phyloP scores from a whole-genome alignment of 352 stramenopile genomes.

The Globisporangium irregulare region DNA sequence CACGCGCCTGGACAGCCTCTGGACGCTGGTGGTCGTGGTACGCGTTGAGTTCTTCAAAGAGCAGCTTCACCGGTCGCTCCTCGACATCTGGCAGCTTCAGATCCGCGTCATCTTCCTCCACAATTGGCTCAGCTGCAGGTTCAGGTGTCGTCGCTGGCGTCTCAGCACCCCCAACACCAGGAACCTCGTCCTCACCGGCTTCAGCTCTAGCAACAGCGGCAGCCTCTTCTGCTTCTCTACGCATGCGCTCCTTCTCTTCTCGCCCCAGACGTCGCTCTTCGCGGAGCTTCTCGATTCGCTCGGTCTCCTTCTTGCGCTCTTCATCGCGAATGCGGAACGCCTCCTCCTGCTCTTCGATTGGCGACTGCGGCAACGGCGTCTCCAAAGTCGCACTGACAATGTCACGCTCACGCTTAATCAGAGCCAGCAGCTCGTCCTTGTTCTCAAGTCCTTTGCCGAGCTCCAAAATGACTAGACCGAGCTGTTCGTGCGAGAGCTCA shows the following conservation, averaged over 20 bases:
- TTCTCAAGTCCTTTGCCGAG: slow-evolving; percentile 34
- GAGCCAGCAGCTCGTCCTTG: slow-evolving; percentile 53
- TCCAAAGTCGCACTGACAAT: slow-evolving; percentile 8
- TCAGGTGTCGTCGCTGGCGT: not conserved
- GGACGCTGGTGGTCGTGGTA: slow-evolving; percentile 42
- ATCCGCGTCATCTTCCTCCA: slow-evolving; percentile 36
- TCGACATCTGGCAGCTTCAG: slow-evolving; percentile 49
- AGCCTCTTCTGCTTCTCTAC: slow-evolving; percentile 26
- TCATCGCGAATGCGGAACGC: slow-evolving; percentile 51
- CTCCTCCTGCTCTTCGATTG: slow-evolving; percentile 49
- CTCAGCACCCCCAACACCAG: slow-evolving; percentile 4
- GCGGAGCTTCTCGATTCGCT: slow-evolving; percentile 51
- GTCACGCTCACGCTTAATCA: slow-evolving; percentile 53
- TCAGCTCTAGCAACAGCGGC: slow-evolving; percentile 14
- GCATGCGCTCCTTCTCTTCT: slow-evolving; percentile 26
- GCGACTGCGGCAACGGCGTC: slow-evolving; percentile 33
- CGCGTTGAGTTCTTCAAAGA: slow-evolving; percentile 51
- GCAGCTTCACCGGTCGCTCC: slow-evolving; percentile 47
- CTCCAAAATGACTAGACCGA: slow-evolving; percentile 61
- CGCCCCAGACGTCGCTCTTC: slow-evolving; percentile 37
- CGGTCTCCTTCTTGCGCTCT: slow-evolving; percentile 43
- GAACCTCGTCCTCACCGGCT: slow-evolving; percentile 4
- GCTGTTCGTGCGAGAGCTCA: slow-evolving; percentile 55
- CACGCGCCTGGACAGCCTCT: slow-evolving; percentile 43
- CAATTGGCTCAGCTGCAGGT: slow-evolving; percentile 13